Evolutionary conservation across 257 asterid species (phyloP).

Genomic region (Salvia splendens): DNA sequence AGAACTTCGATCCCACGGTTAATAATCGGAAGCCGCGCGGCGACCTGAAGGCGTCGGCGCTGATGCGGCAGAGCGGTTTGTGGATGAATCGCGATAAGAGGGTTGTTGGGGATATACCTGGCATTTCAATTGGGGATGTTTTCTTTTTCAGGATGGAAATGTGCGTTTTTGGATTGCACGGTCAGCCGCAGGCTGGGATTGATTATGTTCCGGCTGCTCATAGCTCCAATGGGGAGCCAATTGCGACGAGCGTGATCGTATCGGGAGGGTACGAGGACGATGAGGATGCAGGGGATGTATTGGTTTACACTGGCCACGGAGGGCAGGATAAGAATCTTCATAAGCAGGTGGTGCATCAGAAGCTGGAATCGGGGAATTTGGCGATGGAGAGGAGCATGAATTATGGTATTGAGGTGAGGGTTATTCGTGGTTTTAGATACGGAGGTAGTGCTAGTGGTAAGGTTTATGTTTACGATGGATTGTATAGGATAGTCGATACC

Average conservation of each 20-base stretch:
- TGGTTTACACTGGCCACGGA: conserved; percentile 83
- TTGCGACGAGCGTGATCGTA: conserved; percentile 79
- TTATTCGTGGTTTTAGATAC: conserved; percentile 71
- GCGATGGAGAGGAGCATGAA: conserved; percentile 82
- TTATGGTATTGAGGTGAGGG: conserved; percentile 81
- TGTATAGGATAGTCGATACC: conserved; percentile 59
- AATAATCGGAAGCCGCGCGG: conserved; percentile 49
- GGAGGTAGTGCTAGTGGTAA: conserved; percentile 70
- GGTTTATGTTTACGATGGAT: conserved; percentile 82
- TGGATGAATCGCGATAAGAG: conserved; percentile 81
- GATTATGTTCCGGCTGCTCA: conserved; percentile 68
- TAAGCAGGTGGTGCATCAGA: conserved; percentile 70
- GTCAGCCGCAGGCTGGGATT: conserved; percentile 87
- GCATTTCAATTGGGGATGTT: conserved; percentile 65
- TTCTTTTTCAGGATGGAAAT: conserved; percentile 74
- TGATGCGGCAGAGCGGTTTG: conserved; percentile 59
- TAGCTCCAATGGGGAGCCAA: conserved; percentile 86
- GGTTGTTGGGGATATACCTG: conserved; percentile 75
- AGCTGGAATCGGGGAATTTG: conserved; percentile 71
- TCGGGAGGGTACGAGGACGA: conserved; percentile 95
- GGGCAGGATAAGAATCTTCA: conserved; percentile 69
- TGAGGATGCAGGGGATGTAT: conserved; percentile 70
- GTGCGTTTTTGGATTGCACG: conserved; percentile 80
- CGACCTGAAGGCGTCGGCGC: conserved; percentile 60
- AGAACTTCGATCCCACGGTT: conserved; percentile 21